A percentile compares a stretch with the other conserved stretches of the same genome.
phyloP scores from a whole-genome alignment of 2,329 filamentous ascomycete genomes.

The Chalaropsis thielavioides region DNA sequence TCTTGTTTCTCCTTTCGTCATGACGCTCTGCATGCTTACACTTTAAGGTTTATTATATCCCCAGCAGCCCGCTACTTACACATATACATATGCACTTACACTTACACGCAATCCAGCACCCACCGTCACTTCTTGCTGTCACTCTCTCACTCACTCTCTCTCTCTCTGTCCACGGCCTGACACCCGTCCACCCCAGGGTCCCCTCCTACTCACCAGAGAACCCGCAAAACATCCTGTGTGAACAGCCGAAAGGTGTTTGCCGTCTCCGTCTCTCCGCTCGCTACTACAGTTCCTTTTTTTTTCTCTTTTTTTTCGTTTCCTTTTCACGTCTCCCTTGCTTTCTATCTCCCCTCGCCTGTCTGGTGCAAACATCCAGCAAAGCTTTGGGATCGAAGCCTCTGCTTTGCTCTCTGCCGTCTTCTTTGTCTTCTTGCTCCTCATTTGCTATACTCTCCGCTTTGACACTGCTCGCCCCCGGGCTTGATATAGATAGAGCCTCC shows the following conservation, averaged over 20 bases:
- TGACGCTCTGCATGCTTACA: background rate
- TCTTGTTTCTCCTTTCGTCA: background rate
- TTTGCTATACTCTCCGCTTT: background rate
- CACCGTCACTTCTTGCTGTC: background rate
- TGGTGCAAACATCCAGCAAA: slow-evolving; percentile 1
- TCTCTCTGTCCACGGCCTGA: background rate
- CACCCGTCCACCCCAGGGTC: background rate
- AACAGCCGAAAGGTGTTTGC: slow-evolving; percentile 13
- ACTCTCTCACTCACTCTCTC: background rate
- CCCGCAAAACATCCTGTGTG: slow-evolving; percentile 5
- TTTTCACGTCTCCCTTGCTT: background rate
- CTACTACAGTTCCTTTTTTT: no score
- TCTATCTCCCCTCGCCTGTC: background rate
- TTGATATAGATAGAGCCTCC: background rate
- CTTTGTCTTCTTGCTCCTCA: background rate
- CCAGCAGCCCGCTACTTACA: background rate
- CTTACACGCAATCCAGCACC: background rate
- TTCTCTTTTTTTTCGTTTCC: background rate
- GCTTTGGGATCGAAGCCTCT: slow-evolving; percentile 1
- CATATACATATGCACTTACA: background rate
- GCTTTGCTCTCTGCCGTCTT: background rate
- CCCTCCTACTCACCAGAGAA: background rate
- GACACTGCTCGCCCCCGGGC: background rate
- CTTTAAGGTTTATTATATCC: background rate
- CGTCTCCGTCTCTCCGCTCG: background rate